Evolutionary conservation across 2,329 filamentous ascomycete species (phyloP).

Genomic region (Verticillium klebahnii): DNA sequence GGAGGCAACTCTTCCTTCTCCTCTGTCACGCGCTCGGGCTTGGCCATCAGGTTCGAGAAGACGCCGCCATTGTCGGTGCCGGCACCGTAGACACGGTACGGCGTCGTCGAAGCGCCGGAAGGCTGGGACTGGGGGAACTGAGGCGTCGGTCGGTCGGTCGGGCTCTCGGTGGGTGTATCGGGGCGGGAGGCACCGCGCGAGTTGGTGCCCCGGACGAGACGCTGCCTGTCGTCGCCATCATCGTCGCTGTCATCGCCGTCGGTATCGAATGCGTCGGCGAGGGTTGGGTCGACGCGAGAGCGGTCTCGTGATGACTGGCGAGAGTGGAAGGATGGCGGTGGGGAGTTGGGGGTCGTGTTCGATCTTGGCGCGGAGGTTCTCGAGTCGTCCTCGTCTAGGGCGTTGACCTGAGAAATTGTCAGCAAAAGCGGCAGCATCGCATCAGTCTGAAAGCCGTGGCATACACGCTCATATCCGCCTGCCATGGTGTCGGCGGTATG

Average conservation of each 20-base stretch:
- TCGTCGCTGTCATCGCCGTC: constrained; percentile 73
- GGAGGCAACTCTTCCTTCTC: constrained; percentile 87
- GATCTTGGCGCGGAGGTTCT: constrained; percentile 21
- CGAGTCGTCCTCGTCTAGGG: constrained; percentile 51
- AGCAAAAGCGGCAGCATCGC: constrained; percentile 9
- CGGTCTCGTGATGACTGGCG: constrained; percentile 56
- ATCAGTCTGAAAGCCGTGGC: constrained; percentile 15
- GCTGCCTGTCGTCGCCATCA: constrained; percentile 76
- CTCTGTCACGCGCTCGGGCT: constrained; percentile 76
- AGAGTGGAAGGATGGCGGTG: constrained; percentile 84
- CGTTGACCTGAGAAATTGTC: constrained; percentile 43
- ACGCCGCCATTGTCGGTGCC: constrained; percentile 87
- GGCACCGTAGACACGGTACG: constrained; percentile 61
- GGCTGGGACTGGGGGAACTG: constrained; percentile 18
- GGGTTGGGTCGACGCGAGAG: constrained; percentile 63
- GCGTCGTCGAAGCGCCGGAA: constrained; percentile 21
- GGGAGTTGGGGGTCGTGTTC: constrained; percentile 45
- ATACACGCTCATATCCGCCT: constrained; percentile 54
- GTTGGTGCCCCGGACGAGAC: constrained; percentile 69
- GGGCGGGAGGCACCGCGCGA: constrained; percentile 13
- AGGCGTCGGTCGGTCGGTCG: constrained; percentile 12
- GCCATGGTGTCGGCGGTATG: constrained; percentile 35
- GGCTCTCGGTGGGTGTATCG: constrained; percentile 12
- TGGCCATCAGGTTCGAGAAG: constrained; percentile 90
- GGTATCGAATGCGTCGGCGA: constrained; percentile 89